Conservation (phyloP, 2,329 filamentous ascomycete genomes). For the Colletotrichum sp. region DNA sequence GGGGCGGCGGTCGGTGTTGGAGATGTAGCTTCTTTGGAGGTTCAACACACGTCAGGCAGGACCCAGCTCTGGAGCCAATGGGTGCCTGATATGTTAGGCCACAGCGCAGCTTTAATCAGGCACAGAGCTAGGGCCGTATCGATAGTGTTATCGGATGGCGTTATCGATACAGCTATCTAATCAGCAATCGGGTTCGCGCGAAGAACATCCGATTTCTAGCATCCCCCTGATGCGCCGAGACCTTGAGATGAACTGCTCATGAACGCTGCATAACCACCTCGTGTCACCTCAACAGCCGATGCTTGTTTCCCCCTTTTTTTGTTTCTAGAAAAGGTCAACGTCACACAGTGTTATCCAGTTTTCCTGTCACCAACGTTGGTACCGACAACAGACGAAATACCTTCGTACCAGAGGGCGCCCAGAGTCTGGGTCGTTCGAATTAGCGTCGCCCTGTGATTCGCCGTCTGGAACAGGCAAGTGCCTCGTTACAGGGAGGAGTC, state of each 20-base stretch:
- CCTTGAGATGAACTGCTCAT: constrained; percentile 2
- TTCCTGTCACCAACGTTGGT: neutral
- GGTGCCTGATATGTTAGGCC: neutral
- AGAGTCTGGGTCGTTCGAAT: neutral
- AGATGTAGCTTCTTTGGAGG: constrained; percentile 20
- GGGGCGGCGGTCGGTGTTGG: constrained; percentile 1
- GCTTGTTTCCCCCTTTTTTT: neutral
- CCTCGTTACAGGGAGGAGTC: neutral
- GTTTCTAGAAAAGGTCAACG: neutral
- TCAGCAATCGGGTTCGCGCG: neutral
- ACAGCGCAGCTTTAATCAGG: neutral
- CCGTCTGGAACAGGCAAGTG: constrained; percentile 9
- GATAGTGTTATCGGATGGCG: neutral
- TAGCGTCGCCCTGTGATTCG: constrained; percentile 8
- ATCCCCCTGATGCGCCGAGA: neutral
- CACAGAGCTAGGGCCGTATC: neutral
- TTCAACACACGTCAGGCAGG: constrained; percentile 17
- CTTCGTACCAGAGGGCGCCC: no score
- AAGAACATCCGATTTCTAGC: neutral
- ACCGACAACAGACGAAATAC: neutral
- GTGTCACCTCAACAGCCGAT: neutral
- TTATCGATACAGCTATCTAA: neutral
- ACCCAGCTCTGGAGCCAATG: neutral
- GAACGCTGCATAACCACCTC: neutral
- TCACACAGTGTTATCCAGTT: neutral